Evolutionary conservation across 83 land plant genomes (phyloP).

Genomic region (Picea abies): DNA sequence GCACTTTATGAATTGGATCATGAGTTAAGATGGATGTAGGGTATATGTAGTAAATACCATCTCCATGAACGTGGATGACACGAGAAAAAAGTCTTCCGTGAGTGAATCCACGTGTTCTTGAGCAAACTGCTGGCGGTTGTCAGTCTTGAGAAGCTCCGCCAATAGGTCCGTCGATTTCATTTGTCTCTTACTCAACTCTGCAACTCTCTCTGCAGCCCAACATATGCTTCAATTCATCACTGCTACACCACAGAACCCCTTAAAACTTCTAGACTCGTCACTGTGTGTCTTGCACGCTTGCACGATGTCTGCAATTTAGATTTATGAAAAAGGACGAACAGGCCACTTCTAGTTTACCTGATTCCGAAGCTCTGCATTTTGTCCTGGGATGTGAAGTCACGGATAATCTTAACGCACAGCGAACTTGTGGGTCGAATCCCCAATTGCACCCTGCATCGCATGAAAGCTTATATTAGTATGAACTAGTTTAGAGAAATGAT

Average conservation of each 20-base stretch:
- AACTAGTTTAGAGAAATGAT: no score
- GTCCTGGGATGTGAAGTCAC: neutral
- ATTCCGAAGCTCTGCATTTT: constrained; percentile 4
- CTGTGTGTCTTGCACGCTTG: no score
- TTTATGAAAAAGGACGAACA: neutral
- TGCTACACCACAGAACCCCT: neutral
- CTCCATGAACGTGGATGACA: constrained; percentile 12
- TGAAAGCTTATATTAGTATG: no score
- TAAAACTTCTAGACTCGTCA: no score
- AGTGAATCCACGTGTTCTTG: constrained; percentile 1
- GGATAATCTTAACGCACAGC: neutral
- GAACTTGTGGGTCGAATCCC: neutral
- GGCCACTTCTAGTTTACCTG: neutral
- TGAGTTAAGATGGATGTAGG: no score
- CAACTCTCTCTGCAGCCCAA: constrained; percentile 7
- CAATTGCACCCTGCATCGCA: neutral
- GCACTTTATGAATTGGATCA: no score
- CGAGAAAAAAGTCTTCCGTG: constrained; percentile 10
- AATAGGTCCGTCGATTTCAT: constrained; percentile 5
- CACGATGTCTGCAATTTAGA: neutral
- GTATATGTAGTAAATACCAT: neutral
- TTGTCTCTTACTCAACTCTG: constrained; percentile 7
- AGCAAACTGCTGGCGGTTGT: neutral
- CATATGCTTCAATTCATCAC: neutral
- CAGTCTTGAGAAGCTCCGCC: constrained; percentile 8